phyloP scores from a whole-genome alignment of 2,329 filamentous ascomycete genomes.

The Calonectria fujianensis region DNA sequence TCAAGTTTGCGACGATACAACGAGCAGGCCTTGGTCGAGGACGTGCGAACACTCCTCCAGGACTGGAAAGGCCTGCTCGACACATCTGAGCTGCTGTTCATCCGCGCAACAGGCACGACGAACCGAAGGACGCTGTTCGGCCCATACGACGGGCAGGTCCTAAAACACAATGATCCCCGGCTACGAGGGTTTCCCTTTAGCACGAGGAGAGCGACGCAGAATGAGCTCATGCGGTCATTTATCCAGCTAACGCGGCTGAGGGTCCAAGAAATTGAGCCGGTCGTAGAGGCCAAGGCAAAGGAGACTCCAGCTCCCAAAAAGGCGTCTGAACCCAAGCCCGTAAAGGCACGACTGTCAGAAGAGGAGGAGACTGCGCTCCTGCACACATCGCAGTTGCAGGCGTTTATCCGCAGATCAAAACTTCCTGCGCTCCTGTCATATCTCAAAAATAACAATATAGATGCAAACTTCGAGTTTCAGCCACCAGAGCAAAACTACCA shows the following conservation, averaged over 20 bases:
- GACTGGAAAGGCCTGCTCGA: constrained; percentile 94
- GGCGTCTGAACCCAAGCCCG: constrained; percentile 67
- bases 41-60: constrained; percentile 85
- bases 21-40: constrained; percentile 91
- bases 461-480: constrained; percentile 83
- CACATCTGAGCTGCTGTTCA: constrained; percentile 88
- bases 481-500: constrained; percentile 85
- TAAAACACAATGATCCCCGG: constrained; percentile 85
- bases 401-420: constrained; percentile 91
- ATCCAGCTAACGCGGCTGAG: constrained; percentile 95
- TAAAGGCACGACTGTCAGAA: constrained; percentile 81
- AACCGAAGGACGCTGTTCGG: constrained; percentile 93
- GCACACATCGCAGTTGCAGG: constrained; percentile 92
- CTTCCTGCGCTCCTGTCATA: constrained; percentile 91
- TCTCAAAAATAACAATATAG: constrained; percentile 83
- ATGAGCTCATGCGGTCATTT: constrained; percentile 94
- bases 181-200: constrained; percentile 94
- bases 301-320: constrained; percentile 60
- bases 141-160: constrained; percentile 90
- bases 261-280: constrained; percentile 84
- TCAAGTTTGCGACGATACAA: constrained; percentile 94
- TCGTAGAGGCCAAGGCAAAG: constrained; percentile 69
- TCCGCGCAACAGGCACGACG: constrained; percentile 90
- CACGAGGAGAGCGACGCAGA: constrained; percentile 92
- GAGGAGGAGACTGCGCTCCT: constrained; percentile 88